phyloP scores from a whole-genome alignment of 1,284 basidiomycete genomes.

The Ceratobasidium sp. region DNA sequence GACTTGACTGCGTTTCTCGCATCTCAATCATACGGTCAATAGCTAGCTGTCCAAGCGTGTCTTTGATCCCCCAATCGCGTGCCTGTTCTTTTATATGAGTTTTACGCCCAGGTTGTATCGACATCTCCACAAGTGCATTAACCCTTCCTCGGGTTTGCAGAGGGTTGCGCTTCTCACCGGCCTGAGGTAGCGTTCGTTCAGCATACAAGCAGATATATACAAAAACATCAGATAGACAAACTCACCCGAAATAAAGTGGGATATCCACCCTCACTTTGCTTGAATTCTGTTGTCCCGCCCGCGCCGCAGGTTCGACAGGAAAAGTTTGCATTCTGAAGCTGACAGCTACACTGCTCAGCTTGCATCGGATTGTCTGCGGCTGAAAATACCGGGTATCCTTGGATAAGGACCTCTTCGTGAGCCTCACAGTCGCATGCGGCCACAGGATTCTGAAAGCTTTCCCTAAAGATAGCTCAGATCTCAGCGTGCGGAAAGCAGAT shows the following conservation, averaged over 20 bases:
- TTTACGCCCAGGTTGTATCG: not conserved
- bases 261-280: constrained; percentile 42
- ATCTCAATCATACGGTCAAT: not conserved
- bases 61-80: constrained; percentile 29
- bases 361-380: constrained; percentile 49
- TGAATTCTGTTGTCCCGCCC: constrained; percentile 39
- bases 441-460: constrained; percentile 35
- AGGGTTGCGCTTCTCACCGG: no score
- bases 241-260: constrained; percentile 41
- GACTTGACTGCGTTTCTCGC: not conserved
- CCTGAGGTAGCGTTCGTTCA: no score
- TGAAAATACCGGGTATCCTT: not conserved
- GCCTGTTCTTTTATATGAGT: constrained; percentile 21
- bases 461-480: no score
- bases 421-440: constrained; percentile 53
- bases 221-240: no score
- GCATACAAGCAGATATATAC: no score
- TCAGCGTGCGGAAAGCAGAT: no score
- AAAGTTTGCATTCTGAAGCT: constrained; percentile 17
- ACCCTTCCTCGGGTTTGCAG: no score
- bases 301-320: constrained; percentile 45
- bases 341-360: constrained; percentile 30
- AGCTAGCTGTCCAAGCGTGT: constrained; percentile 14
- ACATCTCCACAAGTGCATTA: no score
- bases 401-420: constrained; percentile 52